Base-by-base conservation (phyloP, 2,329 filamentous ascomycete species). In the Pestalotiopsis sp. region DNA sequence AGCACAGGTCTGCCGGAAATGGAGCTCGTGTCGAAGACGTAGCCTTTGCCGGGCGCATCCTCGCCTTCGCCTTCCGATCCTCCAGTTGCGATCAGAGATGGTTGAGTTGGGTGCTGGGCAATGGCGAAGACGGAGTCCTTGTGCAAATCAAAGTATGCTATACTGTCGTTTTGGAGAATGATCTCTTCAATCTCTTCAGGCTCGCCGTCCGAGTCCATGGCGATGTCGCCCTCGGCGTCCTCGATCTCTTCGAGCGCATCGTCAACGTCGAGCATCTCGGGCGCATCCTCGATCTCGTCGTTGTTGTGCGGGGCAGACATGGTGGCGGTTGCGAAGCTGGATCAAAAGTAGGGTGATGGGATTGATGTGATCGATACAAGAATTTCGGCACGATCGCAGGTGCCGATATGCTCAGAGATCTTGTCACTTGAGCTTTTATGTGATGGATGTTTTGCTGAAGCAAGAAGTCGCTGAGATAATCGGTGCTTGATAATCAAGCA, bases 91-190 rank as follows among this genome's bases (percentile, higher is more conserved):
- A 98, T 86, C 70, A 98, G 90, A 23, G 90, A 86, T 5, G 92
- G 89, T 77, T 92, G 87, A 6, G 90, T 84, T 3, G 96, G 96
- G 79, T 99, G 96, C 79, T 97, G 94, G 20, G 95, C 94, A 79
- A 99, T 96, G 81, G 93, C 90, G 84, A 98, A 99, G 77, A 99
- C 92, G 70, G 92, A 95, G 86, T 98, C 94, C 74, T 90, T 92
- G 84, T 98, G 94, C 45, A 83, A 81, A 84, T 98, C 96, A 77
- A 98, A 98, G 84, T 97, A 95, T 70, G 94, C 95, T 73, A 91
- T 86, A 73, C 94, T 97, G 85, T 99, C 95, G 85, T 98, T 99
- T 71, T 96, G 90, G 6, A 98, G 86, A 57, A 89, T 83, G 56
- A 98, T 90, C 79, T 96, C 93, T 74, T 91, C 87, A 57, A 98